phyloP scores from a whole-genome alignment of 768 basidiomycete species.

The Gyrodon lividus region DNA sequence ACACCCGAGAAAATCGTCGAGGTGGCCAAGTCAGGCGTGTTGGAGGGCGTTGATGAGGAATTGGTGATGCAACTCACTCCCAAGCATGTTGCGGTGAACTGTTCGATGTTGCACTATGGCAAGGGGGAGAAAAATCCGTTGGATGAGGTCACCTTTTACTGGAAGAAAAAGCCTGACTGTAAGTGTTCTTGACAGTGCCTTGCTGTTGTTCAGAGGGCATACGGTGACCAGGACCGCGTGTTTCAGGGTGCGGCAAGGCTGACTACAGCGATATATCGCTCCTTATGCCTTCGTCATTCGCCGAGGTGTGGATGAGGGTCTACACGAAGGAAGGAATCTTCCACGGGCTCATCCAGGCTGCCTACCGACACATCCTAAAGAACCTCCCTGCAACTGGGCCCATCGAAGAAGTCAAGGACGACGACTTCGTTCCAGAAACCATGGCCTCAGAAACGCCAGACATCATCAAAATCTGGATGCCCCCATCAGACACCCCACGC shows the following conservation, averaged over 20 bases:
- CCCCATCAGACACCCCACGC: slow-evolving; percentile 38
- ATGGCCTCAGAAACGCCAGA: not conserved
- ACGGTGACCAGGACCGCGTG: not conserved
- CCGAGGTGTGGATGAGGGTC: slow-evolving; percentile 65
- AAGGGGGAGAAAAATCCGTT: slow-evolving; percentile 71
- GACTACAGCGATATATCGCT: slow-evolving; percentile 59
- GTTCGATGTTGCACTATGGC: slow-evolving; percentile 72
- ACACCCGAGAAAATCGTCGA: slow-evolving; percentile 45
- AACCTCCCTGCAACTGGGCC: slow-evolving; percentile 10
- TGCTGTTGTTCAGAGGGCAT: not conserved
- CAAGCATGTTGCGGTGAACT: slow-evolving; percentile 62
- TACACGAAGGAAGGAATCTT: slow-evolving; percentile 64
- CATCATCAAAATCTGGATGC: slow-evolving; percentile 25
- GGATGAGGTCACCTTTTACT: slow-evolving; percentile 69
- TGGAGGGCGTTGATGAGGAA: slow-evolving; percentile 25
- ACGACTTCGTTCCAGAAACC: slow-evolving; percentile 15
- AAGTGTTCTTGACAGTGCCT: slow-evolving; percentile 14
- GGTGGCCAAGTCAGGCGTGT: slow-evolving; percentile 33
- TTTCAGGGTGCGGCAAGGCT: slow-evolving; percentile 43
- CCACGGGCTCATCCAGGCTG: slow-evolving; percentile 64
- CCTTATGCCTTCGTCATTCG: slow-evolving; percentile 63
- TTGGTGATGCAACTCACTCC: slow-evolving; percentile 37
- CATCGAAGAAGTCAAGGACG: slow-evolving; percentile 2
- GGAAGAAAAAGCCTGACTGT: slow-evolving; percentile 62
- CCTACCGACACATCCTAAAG: slow-evolving; percentile 50